Base-by-base conservation (phyloP, 2,329 filamentous ascomycete species). In the Lizonia empirigonia region DNA sequence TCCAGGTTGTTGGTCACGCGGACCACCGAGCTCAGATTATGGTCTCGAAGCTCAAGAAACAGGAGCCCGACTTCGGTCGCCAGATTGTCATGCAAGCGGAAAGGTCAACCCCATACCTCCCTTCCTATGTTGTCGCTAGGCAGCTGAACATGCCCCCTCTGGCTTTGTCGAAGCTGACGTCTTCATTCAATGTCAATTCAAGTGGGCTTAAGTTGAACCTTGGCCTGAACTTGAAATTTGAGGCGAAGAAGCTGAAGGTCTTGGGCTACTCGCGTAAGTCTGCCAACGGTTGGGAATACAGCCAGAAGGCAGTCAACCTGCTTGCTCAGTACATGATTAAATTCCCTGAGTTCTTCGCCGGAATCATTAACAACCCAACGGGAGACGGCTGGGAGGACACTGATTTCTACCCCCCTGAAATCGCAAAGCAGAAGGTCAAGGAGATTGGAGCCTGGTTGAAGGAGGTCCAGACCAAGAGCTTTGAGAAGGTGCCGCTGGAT, bases 381-480 rank as follows among this genome's bases (percentile, higher is more conserved):
- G 90, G 88, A 29, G 93, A 91, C 67, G 88, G 93, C 53, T 89
- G 91, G 62, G 81, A 83, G 36, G 92, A 96, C 42, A 91, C 86
- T 0, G 90, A 96, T 68, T 89, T 97, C 65, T 99, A 94, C 78
- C 83, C 87, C 1, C 81, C 85, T 16, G 84, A 86, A 7, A 79
- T 85, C 37, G 93, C 92, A 3, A 86, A 86, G 41, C 75, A 82
- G 38, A 90, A 90, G 69, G 88, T 99, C 69, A 96, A 96, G 77
- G 94, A 97, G 71, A 96, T 99, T 56, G 89, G 86, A 20, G 85
- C 87, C 26, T 99, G 93, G 93, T 81, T 99, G 41, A 99, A 97
- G 78, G 86, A 86, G 33, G 84, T 96, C 37, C 90, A 97, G 72
- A 89, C 90, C 1, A 96, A 91, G 81, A 89, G 87, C 60, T 95